Evolutionary conservation across 495 filamentous ascomycete species (phyloP).

Genomic region (Wilcoxina mikolae): DNA sequence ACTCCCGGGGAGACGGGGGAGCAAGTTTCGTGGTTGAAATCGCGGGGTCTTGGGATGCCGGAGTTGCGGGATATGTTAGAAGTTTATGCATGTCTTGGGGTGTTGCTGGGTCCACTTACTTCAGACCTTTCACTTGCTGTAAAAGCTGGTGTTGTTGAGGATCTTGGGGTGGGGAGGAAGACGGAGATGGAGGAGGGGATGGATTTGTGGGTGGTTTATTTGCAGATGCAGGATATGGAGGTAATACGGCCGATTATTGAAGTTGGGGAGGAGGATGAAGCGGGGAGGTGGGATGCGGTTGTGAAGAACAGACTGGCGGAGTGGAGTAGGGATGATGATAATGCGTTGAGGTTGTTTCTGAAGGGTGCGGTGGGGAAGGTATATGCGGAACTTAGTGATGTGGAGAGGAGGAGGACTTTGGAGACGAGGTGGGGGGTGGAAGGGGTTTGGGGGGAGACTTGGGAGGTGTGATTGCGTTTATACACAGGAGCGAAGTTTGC

Average conservation of each 20-base stretch:
- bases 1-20: neutral
- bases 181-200: constrained; percentile 1
- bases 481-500: neutral
- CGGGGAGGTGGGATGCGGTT: constrained; percentile 2
- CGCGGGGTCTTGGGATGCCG: neutral
- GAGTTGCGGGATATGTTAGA: constrained; percentile 19
- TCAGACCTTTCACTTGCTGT: neutral
- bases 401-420: neutral
- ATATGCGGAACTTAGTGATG: neutral
- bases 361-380: neutral
- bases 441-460: neutral
- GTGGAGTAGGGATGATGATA: neutral
- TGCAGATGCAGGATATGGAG: neutral
- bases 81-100: constrained; percentile 20
- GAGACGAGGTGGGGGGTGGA: neutral
- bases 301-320: neutral
- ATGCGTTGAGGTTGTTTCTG: neutral
- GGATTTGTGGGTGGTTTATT: neutral
- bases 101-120: constrained; percentile 17
- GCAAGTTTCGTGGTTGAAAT: constrained; percentile 17
- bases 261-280: neutral
- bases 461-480: neutral
- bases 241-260: neutral
- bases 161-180: neutral
- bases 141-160: neutral